Base-by-base conservation (phyloP, 2,329 filamentous ascomycete genomes). In the Cladophialophora carrionii region DNA sequence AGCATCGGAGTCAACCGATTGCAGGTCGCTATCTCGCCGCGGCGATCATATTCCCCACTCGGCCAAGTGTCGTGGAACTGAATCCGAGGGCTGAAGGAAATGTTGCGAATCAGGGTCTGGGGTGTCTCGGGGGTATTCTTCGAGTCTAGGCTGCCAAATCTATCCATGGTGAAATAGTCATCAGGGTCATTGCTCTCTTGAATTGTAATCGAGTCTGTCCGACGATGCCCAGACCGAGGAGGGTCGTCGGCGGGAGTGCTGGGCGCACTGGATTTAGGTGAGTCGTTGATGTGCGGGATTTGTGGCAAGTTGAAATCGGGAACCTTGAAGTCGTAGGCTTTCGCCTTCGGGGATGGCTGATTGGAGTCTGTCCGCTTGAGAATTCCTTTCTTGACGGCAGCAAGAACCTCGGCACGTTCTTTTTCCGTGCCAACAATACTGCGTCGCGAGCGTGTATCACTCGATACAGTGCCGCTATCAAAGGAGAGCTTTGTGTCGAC, bases 41-140 rank as follows among this genome's bases (percentile, higher is more conserved):
- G 88, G 68, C 95, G 90, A 77, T 99, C 95, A 75, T 99, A 99
- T 77, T 99, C 95, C 72, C 90, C 90, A 74, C 89, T 91, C 2
- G 93, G 92, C 92, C 93, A 99, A 7, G 93, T 98, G 74, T 99
- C 95, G 76, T 97, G 88, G 76, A 97, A 98, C 68, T 96, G 88
- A 58, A 98, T 92, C 48, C 94, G 88, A 54, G 94, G 94, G 74
- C 92, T 98, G 78, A 98, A 99, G 66, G 80, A 83, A 71, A 88
- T 88, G 72, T 83, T 85, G 67, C 83, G 83, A 0, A 87, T 89
- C 1, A 87, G 85, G 70, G 82, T 85, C 57, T 89, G 86, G 0
- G 92, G 92, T 3, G 92, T 96, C 64, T 84, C 86, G 17, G 92
- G 92, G 20, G 90, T 86, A 76, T 91, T 96, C 80, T 91, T 92